A percentile compares a stretch with the other conserved stretches of the same genome.
Conservation (phyloP, 768 basidiomycete species). For the Tulasnella sp. region DNA sequence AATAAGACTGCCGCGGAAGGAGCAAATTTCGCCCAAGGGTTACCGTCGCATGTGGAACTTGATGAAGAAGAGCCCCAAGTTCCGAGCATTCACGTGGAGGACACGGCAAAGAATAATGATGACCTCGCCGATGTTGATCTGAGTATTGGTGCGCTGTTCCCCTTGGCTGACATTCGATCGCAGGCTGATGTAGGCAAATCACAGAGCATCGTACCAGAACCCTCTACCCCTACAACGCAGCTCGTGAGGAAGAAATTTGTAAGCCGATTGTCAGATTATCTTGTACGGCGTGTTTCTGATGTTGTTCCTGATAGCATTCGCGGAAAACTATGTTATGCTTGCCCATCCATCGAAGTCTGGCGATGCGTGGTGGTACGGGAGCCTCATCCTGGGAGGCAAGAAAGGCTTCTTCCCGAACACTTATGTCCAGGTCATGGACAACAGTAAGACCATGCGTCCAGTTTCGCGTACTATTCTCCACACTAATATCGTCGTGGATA, state of each 20-base stretch:
- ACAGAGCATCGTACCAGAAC: slow-evolving; percentile 67
- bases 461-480: not conserved
- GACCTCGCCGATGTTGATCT: slow-evolving; percentile 64
- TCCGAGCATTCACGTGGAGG: not conserved
- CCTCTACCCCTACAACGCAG: slow-evolving; percentile 74
- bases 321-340: slow-evolving; percentile 59
- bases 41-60: slow-evolving; percentile 49
- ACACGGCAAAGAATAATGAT: slow-evolving; percentile 28
- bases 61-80: slow-evolving; percentile 20
- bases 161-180: not conserved
- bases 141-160: slow-evolving; percentile 38
- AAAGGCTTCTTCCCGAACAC: slow-evolving; percentile 84
- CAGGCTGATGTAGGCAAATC: not conserved
- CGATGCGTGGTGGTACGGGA: slow-evolving; percentile 93
- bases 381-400: slow-evolving; percentile 46
- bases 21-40: slow-evolving; percentile 29
- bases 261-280: slow-evolving; percentile 25
- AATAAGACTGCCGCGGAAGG: slow-evolving; percentile 14
- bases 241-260: slow-evolving; percentile 83
- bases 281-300: not conserved
- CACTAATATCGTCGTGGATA: slow-evolving; percentile 1
- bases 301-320: slow-evolving; percentile 45
- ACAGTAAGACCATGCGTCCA: slow-evolving; percentile 38
- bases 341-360: slow-evolving; percentile 79
- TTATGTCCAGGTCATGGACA: slow-evolving; percentile 64